phyloP scores from a whole-genome alignment of 2,329 filamentous ascomycete species.

The Dothideomycetes sp. region DNA sequence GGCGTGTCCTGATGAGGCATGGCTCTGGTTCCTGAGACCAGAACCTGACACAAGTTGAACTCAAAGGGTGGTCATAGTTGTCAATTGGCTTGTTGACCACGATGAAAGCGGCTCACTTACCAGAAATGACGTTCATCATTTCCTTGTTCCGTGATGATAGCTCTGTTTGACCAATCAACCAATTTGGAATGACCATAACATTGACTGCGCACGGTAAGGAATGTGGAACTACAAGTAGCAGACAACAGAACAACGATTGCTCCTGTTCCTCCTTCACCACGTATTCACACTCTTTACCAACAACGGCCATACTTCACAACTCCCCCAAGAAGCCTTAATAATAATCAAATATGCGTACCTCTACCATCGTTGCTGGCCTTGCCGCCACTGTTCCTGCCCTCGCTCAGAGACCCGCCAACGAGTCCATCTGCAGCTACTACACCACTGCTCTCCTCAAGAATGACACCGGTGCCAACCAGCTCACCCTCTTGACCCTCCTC shows the following conservation, averaged over 20 bases:
- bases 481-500: constrained; percentile 43
- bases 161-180: not conserved
- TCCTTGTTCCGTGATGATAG: not conserved
- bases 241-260: constrained; percentile 2
- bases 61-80: too few relatives aligned
- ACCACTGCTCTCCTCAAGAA: constrained; percentile 47
- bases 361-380: constrained; percentile 11
- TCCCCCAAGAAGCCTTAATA: too few relatives aligned
- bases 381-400: constrained; percentile 13
- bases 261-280: constrained; percentile 3
- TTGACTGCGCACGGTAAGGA: not conserved
- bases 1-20: not conserved
- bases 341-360: constrained; percentile 5
- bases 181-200: constrained; percentile 7
- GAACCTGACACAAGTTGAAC: not conserved
- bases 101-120: not conserved
- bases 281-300: constrained; percentile 1
- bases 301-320: not conserved
- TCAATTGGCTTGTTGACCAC: too few relatives aligned
- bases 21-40: not conserved
- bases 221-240: constrained; percentile 7
- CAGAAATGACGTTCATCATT: not conserved
- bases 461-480: constrained; percentile 49
- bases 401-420: constrained; percentile 36
- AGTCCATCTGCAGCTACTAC: constrained; percentile 53